Conservation (phyloP, 768 basidiomycete species). For the Leccinum olivaceopallidum region DNA sequence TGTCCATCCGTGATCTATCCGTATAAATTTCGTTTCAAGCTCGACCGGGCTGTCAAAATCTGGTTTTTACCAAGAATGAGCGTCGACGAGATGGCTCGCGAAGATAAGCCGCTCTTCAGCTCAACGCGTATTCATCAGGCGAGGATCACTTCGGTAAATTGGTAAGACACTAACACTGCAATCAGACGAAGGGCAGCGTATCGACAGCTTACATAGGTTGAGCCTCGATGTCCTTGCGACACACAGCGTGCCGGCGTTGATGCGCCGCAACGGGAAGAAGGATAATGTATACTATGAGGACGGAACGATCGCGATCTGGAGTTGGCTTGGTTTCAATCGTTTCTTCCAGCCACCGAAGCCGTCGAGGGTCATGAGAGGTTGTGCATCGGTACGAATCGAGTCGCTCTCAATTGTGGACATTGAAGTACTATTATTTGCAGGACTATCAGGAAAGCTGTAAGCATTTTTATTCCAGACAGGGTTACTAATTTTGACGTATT, state of each 20-base stretch:
- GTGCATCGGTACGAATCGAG: constrained; percentile 51
- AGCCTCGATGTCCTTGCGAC: constrained; percentile 53
- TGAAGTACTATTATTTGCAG: constrained; percentile 35
- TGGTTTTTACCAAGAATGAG: constrained; percentile 56
- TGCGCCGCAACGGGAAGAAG: constrained; percentile 33
- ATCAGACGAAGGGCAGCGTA: not conserved
- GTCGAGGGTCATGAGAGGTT: constrained; percentile 50
- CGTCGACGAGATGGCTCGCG: constrained; percentile 45
- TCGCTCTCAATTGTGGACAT: not conserved
- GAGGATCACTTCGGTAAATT: constrained; percentile 60
- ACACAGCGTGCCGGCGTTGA: constrained; percentile 53
- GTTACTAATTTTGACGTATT: constrained; percentile 3
- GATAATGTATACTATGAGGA: constrained; percentile 37
- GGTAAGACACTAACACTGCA: constrained; percentile 39
- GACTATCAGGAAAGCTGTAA: constrained; percentile 78
- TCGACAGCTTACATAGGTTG: constrained; percentile 44
- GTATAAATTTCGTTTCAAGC: constrained; percentile 37
- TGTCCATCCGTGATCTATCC: not conserved
- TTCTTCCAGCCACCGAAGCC: constrained; percentile 51
- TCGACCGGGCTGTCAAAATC: constrained; percentile 75
- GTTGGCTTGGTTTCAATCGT: constrained; percentile 64
- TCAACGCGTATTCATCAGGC: constrained; percentile 66
- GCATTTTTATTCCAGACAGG: constrained; percentile 23
- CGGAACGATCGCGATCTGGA: constrained; percentile 62
- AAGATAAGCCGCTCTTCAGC: constrained; percentile 79